These are phyloP conservation scores for Saccharomycopsis synnaedendra DNA, from an alignment of 805 yeast species.

Conservation along the genomic window DNA sequence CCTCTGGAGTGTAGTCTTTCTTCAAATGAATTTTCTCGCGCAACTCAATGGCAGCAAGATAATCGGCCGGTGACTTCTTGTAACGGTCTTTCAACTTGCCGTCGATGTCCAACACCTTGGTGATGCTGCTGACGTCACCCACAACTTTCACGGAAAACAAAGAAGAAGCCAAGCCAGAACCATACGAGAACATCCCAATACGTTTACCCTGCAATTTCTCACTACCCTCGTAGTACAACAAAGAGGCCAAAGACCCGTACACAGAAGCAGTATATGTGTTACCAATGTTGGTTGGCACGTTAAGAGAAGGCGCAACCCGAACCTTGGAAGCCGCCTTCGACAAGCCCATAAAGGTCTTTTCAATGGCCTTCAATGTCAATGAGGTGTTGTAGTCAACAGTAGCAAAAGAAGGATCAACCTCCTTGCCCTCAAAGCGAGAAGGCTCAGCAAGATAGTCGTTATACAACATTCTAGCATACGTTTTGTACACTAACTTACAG, in stretches of 20 bases:
- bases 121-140: constrained; percentile 69
- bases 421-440: constrained; percentile 39
- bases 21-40: constrained; percentile 87
- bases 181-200: constrained; percentile 90
- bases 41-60: constrained; percentile 66
- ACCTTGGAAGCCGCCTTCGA: constrained; percentile 55
- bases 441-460: constrained; percentile 77
- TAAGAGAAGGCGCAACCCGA: constrained; percentile 70
- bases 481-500: constrained; percentile 87
- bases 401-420: constrained; percentile 30
- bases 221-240: constrained; percentile 62
- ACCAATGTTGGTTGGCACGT: constrained; percentile 92
- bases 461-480: constrained; percentile 84
- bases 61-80: constrained; percentile 62
- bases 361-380: constrained; percentile 67
- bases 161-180: constrained; percentile 94
- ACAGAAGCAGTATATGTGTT: constrained; percentile 96
- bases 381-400: constrained; percentile 65
- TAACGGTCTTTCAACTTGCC: constrained; percentile 55
- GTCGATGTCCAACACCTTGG: constrained; percentile 54
- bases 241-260: constrained; percentile 77
- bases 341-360: constrained; percentile 73
- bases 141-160: constrained; percentile 68
- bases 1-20: constrained; percentile 69
- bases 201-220: constrained; percentile 73